phyloP scores from a whole-genome alignment of 2,329 filamentous ascomycete species.

The Diaporthe sp. region DNA sequence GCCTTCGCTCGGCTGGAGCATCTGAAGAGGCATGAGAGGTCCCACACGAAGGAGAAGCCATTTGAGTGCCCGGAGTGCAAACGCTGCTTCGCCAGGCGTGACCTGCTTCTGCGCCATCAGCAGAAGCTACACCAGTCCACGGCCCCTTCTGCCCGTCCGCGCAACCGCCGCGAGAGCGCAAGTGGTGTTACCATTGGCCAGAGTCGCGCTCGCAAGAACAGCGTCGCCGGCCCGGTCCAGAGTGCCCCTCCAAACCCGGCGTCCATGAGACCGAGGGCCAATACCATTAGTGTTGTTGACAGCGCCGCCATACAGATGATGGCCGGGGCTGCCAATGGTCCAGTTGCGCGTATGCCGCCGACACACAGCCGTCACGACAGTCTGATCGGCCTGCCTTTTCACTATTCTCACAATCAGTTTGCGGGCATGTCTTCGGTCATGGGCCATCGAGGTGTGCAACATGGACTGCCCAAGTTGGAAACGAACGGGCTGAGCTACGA shows the following conservation, averaged over 20 bases:
- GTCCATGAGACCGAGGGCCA: conserved; percentile 87
- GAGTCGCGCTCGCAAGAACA: conserved; percentile 91
- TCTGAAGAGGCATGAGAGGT: conserved; percentile 95
- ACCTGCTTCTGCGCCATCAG: conserved; percentile 93
- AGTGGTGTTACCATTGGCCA: conserved; percentile 74
- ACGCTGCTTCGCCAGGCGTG: conserved; percentile 93
- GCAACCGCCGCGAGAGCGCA: conserved; percentile 91
- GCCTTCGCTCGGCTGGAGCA: conserved; percentile 97
- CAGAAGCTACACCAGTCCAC: conserved; percentile 98
- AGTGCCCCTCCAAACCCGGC: conserved; percentile 60
- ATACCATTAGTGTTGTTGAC: conserved; percentile 96
- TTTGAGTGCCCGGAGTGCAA: conserved; percentile 97
- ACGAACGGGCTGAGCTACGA: conserved; percentile 78
- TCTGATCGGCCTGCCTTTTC: conserved; percentile 74
- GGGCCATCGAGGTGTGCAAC: conserved; percentile 74
- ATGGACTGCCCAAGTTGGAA: conserved; percentile 85
- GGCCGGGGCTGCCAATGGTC: conserved; percentile 66
- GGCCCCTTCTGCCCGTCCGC: conserved; percentile 86
- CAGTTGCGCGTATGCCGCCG: conserved; percentile 62
- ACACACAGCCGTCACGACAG: conserved; percentile 81
- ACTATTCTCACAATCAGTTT: conserved; percentile 65
- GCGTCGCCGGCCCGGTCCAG: conserved; percentile 72
- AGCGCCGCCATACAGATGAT: conserved; percentile 80
- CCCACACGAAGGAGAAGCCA: conserved; percentile 99
- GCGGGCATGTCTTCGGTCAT: conserved; percentile 78